Conservation (phyloP, 768 basidiomycete genomes). For the Leccinum rimulosum region DNA sequence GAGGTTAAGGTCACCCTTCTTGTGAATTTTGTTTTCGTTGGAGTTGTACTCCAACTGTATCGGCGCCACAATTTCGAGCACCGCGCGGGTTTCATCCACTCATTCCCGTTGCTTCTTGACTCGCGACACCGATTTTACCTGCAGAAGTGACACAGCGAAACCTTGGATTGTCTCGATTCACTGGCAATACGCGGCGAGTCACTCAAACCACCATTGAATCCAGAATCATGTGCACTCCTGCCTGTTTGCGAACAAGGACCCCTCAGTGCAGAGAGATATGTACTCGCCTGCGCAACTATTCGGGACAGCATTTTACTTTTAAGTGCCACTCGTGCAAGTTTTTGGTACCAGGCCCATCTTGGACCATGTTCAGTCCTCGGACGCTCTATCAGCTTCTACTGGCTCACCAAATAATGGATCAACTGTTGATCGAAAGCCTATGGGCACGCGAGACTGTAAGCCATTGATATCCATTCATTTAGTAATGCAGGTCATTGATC, state of each 20-base stretch:
- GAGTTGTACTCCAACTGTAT: background rate
- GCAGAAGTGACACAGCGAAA: background rate
- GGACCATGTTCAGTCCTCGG: background rate
- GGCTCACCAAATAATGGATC: background rate
- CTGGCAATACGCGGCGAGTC: background rate
- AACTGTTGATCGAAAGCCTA: background rate
- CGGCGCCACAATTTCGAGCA: background rate
- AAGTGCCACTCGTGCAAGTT: background rate
- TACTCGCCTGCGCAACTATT: constrained; percentile 9
- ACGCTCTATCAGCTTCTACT: background rate
- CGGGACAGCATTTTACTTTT: background rate
- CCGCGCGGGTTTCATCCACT: background rate
- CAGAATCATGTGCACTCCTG: background rate
- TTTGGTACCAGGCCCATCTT: background rate
- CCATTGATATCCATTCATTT: background rate
- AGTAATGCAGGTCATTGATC: too few relatives aligned
- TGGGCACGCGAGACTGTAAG: background rate
- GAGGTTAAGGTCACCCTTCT: too few relatives aligned
- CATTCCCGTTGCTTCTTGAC: background rate
- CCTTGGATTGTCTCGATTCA: background rate
- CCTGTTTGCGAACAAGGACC: background rate
- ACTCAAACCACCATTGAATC: background rate
- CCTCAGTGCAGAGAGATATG: background rate
- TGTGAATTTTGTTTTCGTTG: too few relatives aligned
- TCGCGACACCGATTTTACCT: background rate